A percentile compares a stretch with the other conserved stretches of the same genome.
phyloP scores from a whole-genome alignment of 495 filamentous ascomycete species.

The Neurospora cerealis region DNA sequence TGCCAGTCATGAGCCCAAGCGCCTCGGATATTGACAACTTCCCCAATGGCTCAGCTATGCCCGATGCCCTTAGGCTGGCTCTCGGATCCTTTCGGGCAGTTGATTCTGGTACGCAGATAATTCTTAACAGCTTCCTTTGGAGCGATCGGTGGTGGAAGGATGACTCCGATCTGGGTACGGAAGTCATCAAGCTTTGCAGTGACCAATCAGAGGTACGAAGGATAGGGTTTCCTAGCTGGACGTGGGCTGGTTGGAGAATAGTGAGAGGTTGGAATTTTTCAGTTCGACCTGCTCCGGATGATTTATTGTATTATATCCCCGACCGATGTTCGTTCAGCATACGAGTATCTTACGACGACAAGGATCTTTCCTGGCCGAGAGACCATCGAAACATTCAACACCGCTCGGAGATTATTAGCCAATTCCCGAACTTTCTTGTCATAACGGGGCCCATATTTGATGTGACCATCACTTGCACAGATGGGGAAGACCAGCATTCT shows the following conservation, averaged over 20 bases:
- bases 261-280: too few relatives aligned
- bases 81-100: not conserved
- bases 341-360: not conserved
- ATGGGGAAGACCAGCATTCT: not conserved
- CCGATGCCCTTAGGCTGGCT: not conserved
- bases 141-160: too few relatives aligned
- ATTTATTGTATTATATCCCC: too few relatives aligned
- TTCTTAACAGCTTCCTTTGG: not conserved
- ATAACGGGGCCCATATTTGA: not conserved
- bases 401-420: fast-evolving
- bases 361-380: not conserved
- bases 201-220: too few relatives aligned
- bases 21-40: not conserved
- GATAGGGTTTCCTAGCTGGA: not conserved
- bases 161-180: too few relatives aligned
- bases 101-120: fast-evolving
- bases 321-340: not conserved
- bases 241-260: not conserved
- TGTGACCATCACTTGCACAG: not conserved
- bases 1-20: not conserved
- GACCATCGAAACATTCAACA: fast-evolving
- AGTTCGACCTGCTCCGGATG: too few relatives aligned
- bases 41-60: not conserved
- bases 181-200: too few relatives aligned
- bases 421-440: not conserved